These are phyloP conservation scores for Metschnikowia anglica DNA, from an alignment of 805 yeast genomes.

Conservation along the genomic window DNA sequence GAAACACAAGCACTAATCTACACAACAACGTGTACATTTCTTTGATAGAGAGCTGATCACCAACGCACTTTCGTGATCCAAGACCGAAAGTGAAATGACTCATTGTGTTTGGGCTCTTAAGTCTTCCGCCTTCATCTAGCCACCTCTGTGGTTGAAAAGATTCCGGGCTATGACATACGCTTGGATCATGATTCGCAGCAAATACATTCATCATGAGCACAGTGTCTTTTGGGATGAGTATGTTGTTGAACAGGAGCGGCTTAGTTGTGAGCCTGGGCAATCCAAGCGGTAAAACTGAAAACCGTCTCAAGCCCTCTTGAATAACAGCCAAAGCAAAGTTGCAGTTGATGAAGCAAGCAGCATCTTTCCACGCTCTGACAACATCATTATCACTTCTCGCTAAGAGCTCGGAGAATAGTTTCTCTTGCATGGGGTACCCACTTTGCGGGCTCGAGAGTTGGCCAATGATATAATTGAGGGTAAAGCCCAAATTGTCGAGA, in stretches of 20 bases:
- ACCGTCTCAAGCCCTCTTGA: slow-evolving; percentile 60
- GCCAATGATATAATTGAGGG: slow-evolving; percentile 58
- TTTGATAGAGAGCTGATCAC: slow-evolving; percentile 59
- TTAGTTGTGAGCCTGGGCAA: slow-evolving; percentile 63
- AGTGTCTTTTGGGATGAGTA: slow-evolving; percentile 55
- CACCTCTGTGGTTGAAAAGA: slow-evolving; percentile 55
- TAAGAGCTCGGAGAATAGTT: slow-evolving; percentile 34
- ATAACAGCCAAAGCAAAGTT: slow-evolving; percentile 56
- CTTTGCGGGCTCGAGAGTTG: slow-evolving; percentile 48
- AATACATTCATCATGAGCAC: slow-evolving; percentile 63
- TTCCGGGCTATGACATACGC: slow-evolving; percentile 43
- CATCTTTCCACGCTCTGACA: slow-evolving; percentile 30
- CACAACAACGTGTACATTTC: slow-evolving; percentile 61
- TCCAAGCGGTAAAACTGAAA: slow-evolving; percentile 65
- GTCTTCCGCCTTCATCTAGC: slow-evolving; percentile 31
- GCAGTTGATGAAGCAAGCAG: slow-evolving; percentile 32
- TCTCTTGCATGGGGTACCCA: slow-evolving; percentile 42
- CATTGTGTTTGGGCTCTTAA: slow-evolving; percentile 15
- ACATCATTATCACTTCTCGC: slow-evolving; percentile 1
- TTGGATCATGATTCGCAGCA: slow-evolving; percentile 66
- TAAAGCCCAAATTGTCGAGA: slow-evolving; percentile 67
- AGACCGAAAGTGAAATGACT: slow-evolving; percentile 62
- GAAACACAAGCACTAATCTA: slow-evolving; percentile 52
- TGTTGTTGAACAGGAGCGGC: slow-evolving; percentile 40
- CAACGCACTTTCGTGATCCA: slow-evolving; percentile 74